phyloP scores from a whole-genome alignment of 2,329 filamentous ascomycete genomes.

The Aspergillus thermomutatus region DNA sequence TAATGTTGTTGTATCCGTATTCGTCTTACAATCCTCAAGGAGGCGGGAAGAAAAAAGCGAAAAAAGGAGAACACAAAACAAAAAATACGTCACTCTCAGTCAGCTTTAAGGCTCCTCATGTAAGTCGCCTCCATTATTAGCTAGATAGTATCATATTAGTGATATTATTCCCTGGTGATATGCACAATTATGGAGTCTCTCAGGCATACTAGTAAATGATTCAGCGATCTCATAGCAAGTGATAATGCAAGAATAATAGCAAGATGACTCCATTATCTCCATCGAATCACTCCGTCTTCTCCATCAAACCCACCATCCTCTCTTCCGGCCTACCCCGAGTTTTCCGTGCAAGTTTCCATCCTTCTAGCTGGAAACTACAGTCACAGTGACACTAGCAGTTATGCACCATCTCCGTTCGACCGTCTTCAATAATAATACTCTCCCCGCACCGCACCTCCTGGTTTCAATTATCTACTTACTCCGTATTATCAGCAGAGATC shows the following conservation, averaged over 20 bases:
- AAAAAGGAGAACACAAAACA: conserved; percentile 13
- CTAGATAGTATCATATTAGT: background rate
- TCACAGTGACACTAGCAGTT: background rate
- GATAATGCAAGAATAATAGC: background rate
- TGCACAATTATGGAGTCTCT: background rate
- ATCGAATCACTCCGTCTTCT: background rate
- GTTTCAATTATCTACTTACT: background rate
- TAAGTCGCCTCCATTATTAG: background rate
- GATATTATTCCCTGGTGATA: background rate
- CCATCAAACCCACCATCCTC: background rate
- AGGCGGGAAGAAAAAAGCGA: conserved; percentile 12
- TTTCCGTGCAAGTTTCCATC: background rate
- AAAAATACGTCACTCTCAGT: background rate
- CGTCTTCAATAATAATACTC: background rate
- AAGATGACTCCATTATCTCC: background rate
- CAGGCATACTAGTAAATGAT: background rate
- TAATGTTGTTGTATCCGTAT: background rate
- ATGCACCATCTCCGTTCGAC: background rate
- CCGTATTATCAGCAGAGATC: background rate
- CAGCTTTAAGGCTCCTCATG: no score
- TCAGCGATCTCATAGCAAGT: background rate
- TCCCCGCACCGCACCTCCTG: background rate
- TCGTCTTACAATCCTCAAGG: background rate
- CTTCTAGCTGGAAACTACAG: background rate
- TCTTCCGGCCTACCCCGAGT: background rate